A percentile compares a stretch with the other conserved stretches of the same genome.
These are phyloP conservation scores for Magnusiomyces starmeri DNA, from an alignment of 1,139 yeast genomes.

Conservation along the genomic window DNA sequence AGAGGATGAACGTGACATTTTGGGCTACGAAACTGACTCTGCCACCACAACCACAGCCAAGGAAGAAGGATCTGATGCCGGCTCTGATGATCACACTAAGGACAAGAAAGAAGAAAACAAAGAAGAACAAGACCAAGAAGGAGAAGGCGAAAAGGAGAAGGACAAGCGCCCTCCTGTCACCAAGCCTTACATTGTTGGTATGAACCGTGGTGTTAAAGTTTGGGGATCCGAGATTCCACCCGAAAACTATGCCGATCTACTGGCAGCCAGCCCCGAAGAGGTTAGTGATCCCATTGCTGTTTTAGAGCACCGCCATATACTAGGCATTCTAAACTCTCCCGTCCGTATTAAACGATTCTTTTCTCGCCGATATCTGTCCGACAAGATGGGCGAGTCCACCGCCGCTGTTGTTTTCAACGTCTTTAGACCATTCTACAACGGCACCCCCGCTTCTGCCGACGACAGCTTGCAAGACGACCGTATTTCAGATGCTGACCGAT, in stretches of 20 bases:
- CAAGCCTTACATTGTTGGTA: conserved; percentile 56
- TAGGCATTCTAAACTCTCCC: conserved; percentile 76
- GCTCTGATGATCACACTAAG: conserved; percentile 4
- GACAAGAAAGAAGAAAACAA: conserved; percentile 14
- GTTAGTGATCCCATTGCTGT: conserved; percentile 57
- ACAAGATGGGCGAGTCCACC: conserved; percentile 58
- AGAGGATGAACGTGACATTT: conserved; percentile 21
- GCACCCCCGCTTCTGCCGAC: neutral
- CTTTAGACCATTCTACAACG: conserved; percentile 41
- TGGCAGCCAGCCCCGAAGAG: conserved; percentile 17
- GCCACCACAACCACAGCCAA: no score
- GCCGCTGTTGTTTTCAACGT: conserved; percentile 51
- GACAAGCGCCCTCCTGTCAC: conserved; percentile 44
- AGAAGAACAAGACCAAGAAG: conserved; percentile 22
- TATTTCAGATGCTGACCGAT: conserved; percentile 46
- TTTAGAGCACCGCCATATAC: conserved; percentile 62
- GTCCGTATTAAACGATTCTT: conserved; percentile 71
- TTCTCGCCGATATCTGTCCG: conserved; percentile 62
- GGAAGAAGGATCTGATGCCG: conserved; percentile 5
- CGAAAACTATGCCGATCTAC: conserved; percentile 52
- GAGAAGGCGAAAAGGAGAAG: conserved; percentile 35
- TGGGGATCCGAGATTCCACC: conserved; percentile 37
- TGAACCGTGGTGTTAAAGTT: conserved; percentile 12
- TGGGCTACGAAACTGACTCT: conserved; percentile 19
- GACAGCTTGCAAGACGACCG: neutral